phyloP scores from a whole-genome alignment of 139 green algal species.

The Volvox reticuliferus region DNA sequence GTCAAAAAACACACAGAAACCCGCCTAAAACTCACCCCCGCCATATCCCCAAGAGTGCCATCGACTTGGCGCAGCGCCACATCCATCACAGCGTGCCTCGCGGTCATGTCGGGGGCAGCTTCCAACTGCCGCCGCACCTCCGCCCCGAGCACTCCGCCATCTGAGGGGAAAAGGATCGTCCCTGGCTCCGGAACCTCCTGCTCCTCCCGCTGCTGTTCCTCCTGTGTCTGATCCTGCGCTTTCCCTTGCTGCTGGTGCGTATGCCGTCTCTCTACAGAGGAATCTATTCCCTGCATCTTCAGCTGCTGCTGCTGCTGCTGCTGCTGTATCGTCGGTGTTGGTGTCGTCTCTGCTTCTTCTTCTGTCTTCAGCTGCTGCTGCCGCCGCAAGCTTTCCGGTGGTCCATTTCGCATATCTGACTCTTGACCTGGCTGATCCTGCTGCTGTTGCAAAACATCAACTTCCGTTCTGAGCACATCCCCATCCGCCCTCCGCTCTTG shows the following conservation, averaged over 20 bases:
- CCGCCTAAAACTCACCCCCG: not conserved
- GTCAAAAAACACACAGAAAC: not conserved
- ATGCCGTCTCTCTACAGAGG: no score
- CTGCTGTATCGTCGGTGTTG: not conserved
- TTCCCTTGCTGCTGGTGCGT: not conserved
- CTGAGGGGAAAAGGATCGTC: not conserved
- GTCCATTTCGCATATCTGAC: no score
- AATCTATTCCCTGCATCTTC: not conserved
- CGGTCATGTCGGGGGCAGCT: not conserved
- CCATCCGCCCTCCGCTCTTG: not conserved
- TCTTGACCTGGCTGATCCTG: no score
- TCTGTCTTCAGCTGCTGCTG: not conserved
- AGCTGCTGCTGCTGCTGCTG: not conserved
- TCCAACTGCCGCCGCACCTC: slow-evolving; percentile 6
- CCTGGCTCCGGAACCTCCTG: not conserved
- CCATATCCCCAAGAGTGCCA: not conserved
- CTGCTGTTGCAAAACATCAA: no score
- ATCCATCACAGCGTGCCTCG: not conserved
- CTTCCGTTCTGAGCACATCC: not conserved
- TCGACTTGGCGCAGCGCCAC: not conserved
- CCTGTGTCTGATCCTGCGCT: not conserved
- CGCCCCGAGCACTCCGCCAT: not conserved
- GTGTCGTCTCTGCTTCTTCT: not conserved
- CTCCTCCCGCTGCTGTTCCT: not conserved
- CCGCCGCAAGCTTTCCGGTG: not conserved